Conservation (phyloP, 2,329 filamentous ascomycete species). For the Aspergillus transmontanensis region DNA sequence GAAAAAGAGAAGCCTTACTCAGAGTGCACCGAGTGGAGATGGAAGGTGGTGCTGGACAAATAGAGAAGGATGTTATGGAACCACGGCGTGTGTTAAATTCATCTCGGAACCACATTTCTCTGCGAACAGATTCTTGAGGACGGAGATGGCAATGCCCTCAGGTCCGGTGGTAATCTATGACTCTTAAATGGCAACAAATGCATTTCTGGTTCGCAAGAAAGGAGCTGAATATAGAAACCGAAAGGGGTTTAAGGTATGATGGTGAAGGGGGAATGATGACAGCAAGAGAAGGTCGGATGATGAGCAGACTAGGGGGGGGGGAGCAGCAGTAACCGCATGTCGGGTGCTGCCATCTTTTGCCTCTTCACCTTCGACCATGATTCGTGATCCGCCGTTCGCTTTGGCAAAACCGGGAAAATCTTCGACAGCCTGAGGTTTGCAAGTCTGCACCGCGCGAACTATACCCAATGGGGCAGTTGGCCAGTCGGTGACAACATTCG, state of each 20-base stretch:
- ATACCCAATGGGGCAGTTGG: not conserved
- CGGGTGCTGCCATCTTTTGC: slow-evolving; percentile 1
- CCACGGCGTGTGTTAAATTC: slow-evolving; percentile 14
- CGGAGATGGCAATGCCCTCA: not conserved
- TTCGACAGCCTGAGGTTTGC: not conserved
- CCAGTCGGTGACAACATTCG: not conserved
- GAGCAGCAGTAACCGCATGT: not conserved
- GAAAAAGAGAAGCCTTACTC: slow-evolving; percentile 13
- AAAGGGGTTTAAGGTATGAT: not conserved
- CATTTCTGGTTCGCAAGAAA: not conserved
- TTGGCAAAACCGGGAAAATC: slow-evolving; percentile 4
- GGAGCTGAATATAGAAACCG: not conserved
- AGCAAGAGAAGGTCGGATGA: slow-evolving; percentile 6
- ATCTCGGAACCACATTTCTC: slow-evolving; percentile 18
- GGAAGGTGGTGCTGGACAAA: slow-evolving; percentile 14
- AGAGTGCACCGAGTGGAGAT: slow-evolving; percentile 14
- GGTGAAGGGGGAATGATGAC: not conserved
- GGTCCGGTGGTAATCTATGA: not conserved
- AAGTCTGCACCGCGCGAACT: not conserved
- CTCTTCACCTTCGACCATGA: not conserved
- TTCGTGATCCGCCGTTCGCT: slow-evolving; percentile 1
- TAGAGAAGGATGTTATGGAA: slow-evolving; percentile 15
- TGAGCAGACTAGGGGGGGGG: not conserved
- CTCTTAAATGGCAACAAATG: not conserved
- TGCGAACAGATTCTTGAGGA: not conserved